phyloP scores from a whole-genome alignment of 2,329 filamentous ascomycete genomes.

The Hypoxylon sp. region DNA sequence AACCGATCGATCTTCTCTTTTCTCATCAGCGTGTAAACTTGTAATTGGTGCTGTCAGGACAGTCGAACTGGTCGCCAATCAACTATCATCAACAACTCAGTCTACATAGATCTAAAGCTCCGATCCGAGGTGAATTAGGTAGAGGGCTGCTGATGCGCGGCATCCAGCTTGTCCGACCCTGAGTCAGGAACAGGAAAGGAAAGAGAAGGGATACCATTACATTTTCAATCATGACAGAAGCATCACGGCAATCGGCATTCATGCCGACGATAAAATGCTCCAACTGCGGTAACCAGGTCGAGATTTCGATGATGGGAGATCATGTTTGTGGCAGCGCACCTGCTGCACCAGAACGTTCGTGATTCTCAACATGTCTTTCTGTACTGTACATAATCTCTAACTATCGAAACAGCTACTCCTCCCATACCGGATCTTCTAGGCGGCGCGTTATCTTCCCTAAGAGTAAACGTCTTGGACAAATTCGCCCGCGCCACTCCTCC shows the following conservation, averaged over 20 bases:
- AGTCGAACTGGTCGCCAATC: constrained; percentile 19
- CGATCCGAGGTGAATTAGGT: constrained; percentile 27
- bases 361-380: constrained; percentile 12
- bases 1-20: constrained; percentile 21
- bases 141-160: constrained; percentile 41
- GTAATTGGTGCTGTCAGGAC: constrained; percentile 15
- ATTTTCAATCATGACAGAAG: constrained; percentile 60
- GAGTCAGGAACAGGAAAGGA: constrained; percentile 39
- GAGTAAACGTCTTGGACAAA: constrained; percentile 57
- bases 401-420: constrained; percentile 41
- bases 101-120: constrained; percentile 20
- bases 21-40: constrained; percentile 7
- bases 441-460: constrained; percentile 58
- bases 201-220: constrained; percentile 30
- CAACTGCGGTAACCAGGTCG: constrained; percentile 80
- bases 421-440: constrained; percentile 53
- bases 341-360: constrained; percentile 63
- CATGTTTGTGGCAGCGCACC: constrained; percentile 75
- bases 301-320: constrained; percentile 88
- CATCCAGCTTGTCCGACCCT: constrained; percentile 24
- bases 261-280: constrained; percentile 92
- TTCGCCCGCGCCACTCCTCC: constrained; percentile 62
- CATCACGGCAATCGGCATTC: constrained; percentile 75
- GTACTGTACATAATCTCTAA: constrained; percentile 43
- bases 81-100: constrained; percentile 22